phyloP scores from a whole-genome alignment of 169 alveolate genomes.

The Cryptosporidium felis region DNA sequence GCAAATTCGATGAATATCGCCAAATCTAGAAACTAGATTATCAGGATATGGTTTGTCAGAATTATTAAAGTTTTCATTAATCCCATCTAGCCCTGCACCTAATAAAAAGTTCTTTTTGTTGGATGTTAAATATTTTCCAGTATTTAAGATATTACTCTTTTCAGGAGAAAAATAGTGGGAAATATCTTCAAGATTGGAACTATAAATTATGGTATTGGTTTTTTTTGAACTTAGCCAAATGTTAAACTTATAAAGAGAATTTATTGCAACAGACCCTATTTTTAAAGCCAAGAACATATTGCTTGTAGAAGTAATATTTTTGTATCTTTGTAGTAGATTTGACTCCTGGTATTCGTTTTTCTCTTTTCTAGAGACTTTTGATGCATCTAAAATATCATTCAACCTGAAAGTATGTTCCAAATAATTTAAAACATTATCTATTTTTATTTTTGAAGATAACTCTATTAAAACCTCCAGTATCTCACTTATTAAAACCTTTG shows the following conservation, averaged over 20 bases:
- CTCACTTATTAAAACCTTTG: too few relatives aligned
- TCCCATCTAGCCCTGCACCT: not conserved
- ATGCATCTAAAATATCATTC: not conserved
- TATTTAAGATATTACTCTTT: not conserved
- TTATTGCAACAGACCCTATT: not conserved
- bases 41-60: not conserved
- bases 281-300: not conserved
- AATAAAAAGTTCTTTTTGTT: not conserved
- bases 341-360: too few relatives aligned
- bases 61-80: not conserved
- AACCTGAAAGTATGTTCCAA: not conserved
- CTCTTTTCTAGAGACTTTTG: too few relatives aligned
- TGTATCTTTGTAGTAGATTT: too few relatives aligned
- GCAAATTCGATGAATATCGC: not conserved
- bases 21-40: not conserved
- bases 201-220: not conserved
- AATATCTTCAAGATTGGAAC: not conserved
- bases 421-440: too few relatives aligned
- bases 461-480: too few relatives aligned
- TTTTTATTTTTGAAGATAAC: too few relatives aligned
- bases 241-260: not conserved
- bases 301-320: not conserved
- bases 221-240: not conserved
- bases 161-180: not conserved
- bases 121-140: conserved; percentile 16